A percentile compares a stretch with the other conserved stretches of the same genome.
Conservation (phyloP, 352 stramenopile species). For the Phytophthora sp. region DNA sequence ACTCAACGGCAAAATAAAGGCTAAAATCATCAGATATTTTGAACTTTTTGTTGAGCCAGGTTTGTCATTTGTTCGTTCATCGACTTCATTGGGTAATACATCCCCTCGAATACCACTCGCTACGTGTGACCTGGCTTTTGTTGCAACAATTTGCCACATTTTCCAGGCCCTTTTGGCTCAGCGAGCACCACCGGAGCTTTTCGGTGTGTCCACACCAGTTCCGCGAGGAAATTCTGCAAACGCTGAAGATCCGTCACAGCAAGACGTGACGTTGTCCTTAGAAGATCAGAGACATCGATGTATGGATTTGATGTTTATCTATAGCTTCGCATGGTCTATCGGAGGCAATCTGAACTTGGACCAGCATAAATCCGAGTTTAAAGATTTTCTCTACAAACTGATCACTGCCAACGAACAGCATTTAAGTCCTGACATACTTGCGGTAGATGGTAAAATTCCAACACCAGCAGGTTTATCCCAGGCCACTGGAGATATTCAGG, state of each 20-base stretch:
- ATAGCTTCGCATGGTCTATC: constrained; percentile 78
- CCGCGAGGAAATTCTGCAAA: neutral
- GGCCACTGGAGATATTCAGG: constrained; percentile 61
- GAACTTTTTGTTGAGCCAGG: constrained; percentile 67
- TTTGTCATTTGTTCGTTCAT: constrained; percentile 50
- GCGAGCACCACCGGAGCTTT: constrained; percentile 46
- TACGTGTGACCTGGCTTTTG: constrained; percentile 57
- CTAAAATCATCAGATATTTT: constrained; percentile 58
- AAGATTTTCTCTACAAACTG: constrained; percentile 57
- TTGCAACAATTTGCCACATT: constrained; percentile 61
- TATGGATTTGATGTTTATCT: constrained; percentile 72
- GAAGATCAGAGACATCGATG: constrained; percentile 61
- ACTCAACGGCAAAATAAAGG: constrained; percentile 44
- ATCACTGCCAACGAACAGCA: constrained; percentile 54
- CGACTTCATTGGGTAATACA: constrained; percentile 2
- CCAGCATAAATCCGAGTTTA: constrained; percentile 40
- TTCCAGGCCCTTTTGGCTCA: constrained; percentile 60
- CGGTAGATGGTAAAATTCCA: constrained; percentile 58
- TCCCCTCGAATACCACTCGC: constrained; percentile 42
- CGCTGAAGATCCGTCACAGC: constrained; percentile 19
- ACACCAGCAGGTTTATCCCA: constrained; percentile 47
- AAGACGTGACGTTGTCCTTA: constrained; percentile 24
- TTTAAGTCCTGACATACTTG: constrained; percentile 55
- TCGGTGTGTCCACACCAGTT: constrained; percentile 15
- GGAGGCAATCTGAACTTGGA: constrained; percentile 65